These are phyloP conservation scores for Clonostachys byssicola DNA, from an alignment of 2,329 filamentous ascomycete genomes.

Conservation along the genomic window DNA sequence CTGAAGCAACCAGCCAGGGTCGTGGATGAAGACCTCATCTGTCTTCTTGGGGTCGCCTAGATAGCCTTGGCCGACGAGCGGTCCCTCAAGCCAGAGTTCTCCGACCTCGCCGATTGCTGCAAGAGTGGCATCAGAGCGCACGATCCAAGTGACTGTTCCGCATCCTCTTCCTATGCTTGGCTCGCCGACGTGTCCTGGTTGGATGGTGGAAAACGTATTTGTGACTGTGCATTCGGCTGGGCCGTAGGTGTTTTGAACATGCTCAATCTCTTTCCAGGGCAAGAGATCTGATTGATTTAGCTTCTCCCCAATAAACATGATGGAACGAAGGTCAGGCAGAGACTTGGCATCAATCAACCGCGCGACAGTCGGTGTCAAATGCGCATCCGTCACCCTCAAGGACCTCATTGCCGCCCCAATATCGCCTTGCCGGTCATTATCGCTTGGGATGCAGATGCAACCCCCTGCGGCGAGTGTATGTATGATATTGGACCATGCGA, in stretches of 20 bases:
- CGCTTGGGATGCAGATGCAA: slow-evolving; percentile 26
- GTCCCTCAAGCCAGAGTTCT: neutral
- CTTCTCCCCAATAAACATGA: slow-evolving; percentile 13
- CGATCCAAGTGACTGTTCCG: slow-evolving; percentile 24
- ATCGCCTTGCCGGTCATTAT: slow-evolving; percentile 29
- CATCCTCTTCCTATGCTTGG: slow-evolving; percentile 5
- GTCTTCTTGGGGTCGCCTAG: slow-evolving; percentile 47
- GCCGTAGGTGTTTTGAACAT: neutral
- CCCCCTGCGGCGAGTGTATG: slow-evolving; percentile 13
- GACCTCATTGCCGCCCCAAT: slow-evolving; percentile 5
- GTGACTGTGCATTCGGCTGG: neutral
- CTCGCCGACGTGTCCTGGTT: neutral
- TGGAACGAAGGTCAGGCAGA: slow-evolving; percentile 8
- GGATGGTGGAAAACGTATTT: neutral
- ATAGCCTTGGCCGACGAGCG: slow-evolving; percentile 46
- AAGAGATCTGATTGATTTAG: slow-evolving; percentile 6
- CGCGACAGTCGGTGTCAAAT: neutral
- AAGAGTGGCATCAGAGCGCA: slow-evolving; percentile 24
- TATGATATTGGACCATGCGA: slow-evolving; percentile 13
- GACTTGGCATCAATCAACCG: neutral
- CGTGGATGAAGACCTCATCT: slow-evolving; percentile 33
- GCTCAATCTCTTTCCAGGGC: neutral
- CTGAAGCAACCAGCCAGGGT: slow-evolving; percentile 16
- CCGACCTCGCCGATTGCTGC: slow-evolving; percentile 42
- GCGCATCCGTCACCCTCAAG: neutral